Percentiles rank a stretch among this genome's conserved stretches.
Evolutionary conservation across 495 filamentous ascomycete genomes (phyloP).

Genomic region (Hypoxylon lenormandii): DNA sequence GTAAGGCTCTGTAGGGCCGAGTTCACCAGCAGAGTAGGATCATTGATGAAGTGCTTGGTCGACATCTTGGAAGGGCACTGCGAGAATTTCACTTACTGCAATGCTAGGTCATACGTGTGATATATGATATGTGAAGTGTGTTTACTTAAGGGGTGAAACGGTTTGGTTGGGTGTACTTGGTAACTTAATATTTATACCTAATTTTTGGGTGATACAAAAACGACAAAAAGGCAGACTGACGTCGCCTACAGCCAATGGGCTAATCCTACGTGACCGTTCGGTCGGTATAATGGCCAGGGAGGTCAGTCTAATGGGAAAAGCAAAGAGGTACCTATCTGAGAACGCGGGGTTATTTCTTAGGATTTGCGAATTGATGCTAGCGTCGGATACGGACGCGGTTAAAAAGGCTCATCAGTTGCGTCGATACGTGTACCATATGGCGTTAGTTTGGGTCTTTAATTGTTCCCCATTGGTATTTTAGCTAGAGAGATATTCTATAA

Average conservation of each 20-base stretch:
- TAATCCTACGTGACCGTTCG: background rate
- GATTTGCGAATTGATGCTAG: slow-evolving; percentile 16
- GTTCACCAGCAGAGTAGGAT: slow-evolving; percentile 82
- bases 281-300: background rate
- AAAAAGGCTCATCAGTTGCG: slow-evolving; percentile 3
- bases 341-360: slow-evolving; percentile 35
- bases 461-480: background rate
- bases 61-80: slow-evolving; percentile 56
- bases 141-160: too few species aligned
- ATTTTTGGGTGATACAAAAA: too few species aligned
- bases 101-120: slow-evolving; percentile 6
- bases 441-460: background rate
- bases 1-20: slow-evolving; percentile 81
- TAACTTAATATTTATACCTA: too few species aligned
- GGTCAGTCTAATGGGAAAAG: slow-evolving; percentile 20
- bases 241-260: too few species aligned
- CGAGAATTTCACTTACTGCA: slow-evolving; percentile 12
- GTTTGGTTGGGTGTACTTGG: too few species aligned
- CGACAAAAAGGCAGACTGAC: too few species aligned
- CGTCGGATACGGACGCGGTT: slow-evolving; percentile 24
- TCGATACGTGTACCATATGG: background rate
- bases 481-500: background rate
- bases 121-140: too few species aligned
- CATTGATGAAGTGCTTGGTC: slow-evolving; percentile 92
- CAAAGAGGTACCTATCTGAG: slow-evolving; percentile 1